Percentiles rank a stretch among this genome's conserved stretches.
phyloP scores from a whole-genome alignment of 2,329 filamentous ascomycete genomes.

The Phialocephala sp. region DNA sequence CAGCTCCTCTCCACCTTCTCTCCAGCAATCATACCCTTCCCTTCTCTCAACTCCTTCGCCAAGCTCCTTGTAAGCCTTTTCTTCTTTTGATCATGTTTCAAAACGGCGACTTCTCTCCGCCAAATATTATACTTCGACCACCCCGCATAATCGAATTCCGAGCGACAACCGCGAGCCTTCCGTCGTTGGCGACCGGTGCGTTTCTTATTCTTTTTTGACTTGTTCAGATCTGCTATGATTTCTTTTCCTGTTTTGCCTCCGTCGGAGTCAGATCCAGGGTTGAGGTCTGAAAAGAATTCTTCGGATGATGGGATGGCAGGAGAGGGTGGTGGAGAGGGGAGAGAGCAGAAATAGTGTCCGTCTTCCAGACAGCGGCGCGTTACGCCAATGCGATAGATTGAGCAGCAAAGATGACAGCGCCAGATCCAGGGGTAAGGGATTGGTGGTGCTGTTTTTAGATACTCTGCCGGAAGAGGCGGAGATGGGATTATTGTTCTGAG shows the following conservation, averaged over 20 bases:
- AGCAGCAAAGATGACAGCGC: slow-evolving; percentile 45
- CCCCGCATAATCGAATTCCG: slow-evolving; percentile 33
- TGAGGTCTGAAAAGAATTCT: not conserved
- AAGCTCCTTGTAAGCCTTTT: not conserved
- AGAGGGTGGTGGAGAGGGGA: slow-evolving; percentile 14
- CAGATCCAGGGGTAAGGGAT: slow-evolving; percentile 43
- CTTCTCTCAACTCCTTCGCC: not conserved
- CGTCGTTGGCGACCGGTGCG: not conserved
- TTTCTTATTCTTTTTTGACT: slow-evolving; percentile 9
- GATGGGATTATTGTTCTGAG: slow-evolving; percentile 34
- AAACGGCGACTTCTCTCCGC: slow-evolving; percentile 20
- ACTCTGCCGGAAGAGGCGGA: slow-evolving; percentile 34
- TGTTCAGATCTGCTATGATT: not conserved
- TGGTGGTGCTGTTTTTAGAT: slow-evolving; percentile 36
- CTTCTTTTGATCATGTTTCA: slow-evolving; percentile 2
- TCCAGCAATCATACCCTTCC: not conserved
- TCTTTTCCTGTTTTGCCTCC: not conserved
- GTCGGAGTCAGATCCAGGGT: not conserved
- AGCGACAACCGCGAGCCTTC: slow-evolving; percentile 19
- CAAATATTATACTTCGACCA: slow-evolving; percentile 30
- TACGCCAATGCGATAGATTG: slow-evolving; percentile 42
- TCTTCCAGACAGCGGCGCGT: slow-evolving; percentile 45
- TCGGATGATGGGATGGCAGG: slow-evolving; percentile 12
- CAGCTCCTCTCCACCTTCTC: not conserved
- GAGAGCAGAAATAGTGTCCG: slow-evolving; percentile 38